Percentiles rank a stretch among this genome's conserved stretches.
Evolutionary conservation across 225 moss, liverwort and hornwort species (phyloP).

Genomic region (Asterella californica): DNA sequence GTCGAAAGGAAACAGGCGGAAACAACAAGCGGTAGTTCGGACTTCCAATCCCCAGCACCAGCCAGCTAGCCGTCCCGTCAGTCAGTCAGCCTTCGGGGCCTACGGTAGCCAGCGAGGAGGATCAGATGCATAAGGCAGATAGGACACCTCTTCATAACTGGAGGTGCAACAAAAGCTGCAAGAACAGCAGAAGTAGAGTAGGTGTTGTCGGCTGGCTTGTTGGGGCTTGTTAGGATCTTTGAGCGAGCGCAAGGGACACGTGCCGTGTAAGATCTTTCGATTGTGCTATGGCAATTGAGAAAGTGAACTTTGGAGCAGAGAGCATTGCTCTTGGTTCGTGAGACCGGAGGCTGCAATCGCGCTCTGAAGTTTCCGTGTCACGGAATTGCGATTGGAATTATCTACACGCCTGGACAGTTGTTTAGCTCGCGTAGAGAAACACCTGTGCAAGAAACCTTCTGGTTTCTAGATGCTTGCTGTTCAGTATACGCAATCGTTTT

Average conservation of each 20-base stretch:
- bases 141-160: not conserved
- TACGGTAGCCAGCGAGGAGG: not conserved
- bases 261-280: not conserved
- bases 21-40: not conserved
- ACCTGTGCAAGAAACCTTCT: not conserved
- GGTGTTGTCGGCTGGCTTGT: slow-evolving; percentile 9
- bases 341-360: not conserved
- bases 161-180: not conserved
- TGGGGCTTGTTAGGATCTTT: not conserved
- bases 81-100: not conserved
- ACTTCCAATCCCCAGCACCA: not conserved
- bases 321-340: not conserved
- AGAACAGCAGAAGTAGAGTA: not conserved
- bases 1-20: not conserved
- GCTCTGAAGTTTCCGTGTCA: not conserved
- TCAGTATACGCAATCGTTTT: not conserved
- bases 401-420: not conserved
- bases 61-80: not conserved
- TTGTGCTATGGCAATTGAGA: not conserved
- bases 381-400: not conserved
- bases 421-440: not conserved
- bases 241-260: not conserved
- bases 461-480: not conserved
- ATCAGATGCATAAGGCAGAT: not conserved
- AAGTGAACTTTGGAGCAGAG: not conserved